Evolutionary conservation across 2,329 filamentous ascomycete species (phyloP).

Genomic region (Davidsoniella virescens): DNA sequence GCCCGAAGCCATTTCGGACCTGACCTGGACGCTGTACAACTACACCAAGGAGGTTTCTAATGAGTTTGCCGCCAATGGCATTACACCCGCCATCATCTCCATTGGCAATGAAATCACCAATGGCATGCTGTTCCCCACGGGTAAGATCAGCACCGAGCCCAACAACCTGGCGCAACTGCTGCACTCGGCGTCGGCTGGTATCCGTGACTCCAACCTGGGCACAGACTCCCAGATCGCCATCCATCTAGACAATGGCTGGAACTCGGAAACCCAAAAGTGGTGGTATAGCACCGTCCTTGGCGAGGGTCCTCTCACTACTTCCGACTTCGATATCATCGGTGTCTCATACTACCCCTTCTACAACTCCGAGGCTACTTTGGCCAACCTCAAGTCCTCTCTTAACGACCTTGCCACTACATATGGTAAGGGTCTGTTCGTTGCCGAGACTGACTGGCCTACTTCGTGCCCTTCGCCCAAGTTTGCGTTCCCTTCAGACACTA

Average conservation of each 20-base stretch:
- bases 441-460: slow-evolving; percentile 55
- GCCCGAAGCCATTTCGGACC: slow-evolving; percentile 40
- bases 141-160: slow-evolving; percentile 32
- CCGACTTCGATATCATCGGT: slow-evolving; percentile 55
- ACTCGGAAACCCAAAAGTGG: slow-evolving; percentile 48
- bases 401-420: slow-evolving; percentile 43
- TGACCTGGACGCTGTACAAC: slow-evolving; percentile 48
- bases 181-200: slow-evolving; percentile 44
- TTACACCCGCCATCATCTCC: slow-evolving; percentile 45
- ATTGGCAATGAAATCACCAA: slow-evolving; percentile 59
- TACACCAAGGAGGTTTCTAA: slow-evolving; percentile 50
- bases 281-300: slow-evolving; percentile 45
- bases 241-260: slow-evolving; percentile 62
- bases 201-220: slow-evolving; percentile 44
- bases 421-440: slow-evolving; percentile 51
- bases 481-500: slow-evolving; percentile 43
- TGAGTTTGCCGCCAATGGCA: slow-evolving; percentile 36
- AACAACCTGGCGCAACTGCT: slow-evolving; percentile 47
- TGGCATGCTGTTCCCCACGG: slow-evolving; percentile 51
- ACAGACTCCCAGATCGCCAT: slow-evolving; percentile 54
- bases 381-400: slow-evolving; percentile 37
- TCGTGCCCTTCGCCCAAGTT: slow-evolving; percentile 42
- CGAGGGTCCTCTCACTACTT: slow-evolving; percentile 28
- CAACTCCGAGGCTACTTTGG: slow-evolving; percentile 39
- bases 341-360: slow-evolving; percentile 64